Conservation (phyloP, 805 yeast genomes). For the Candida tibetensis region DNA sequence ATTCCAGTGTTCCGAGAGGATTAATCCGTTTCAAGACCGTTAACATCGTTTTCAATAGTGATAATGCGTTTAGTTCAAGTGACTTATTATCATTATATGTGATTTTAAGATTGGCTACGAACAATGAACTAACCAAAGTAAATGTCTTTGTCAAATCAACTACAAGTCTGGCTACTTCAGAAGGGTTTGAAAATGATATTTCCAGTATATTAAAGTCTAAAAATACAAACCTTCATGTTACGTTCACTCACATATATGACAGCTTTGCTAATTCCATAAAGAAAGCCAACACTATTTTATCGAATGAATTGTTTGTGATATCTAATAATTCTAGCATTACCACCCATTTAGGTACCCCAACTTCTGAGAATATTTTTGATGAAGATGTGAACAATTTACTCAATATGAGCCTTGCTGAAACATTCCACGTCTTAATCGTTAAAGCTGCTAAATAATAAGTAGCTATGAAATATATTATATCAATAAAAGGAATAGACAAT, state of each 20-base stretch:
- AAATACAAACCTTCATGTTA: conserved; percentile 11
- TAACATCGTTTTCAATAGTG: conserved; percentile 30
- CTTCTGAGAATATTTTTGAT: conserved; percentile 14
- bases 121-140: conserved; percentile 9
- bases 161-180: conserved; percentile 10
- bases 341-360: conserved; percentile 5
- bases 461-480: neutral
- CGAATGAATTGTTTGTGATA: conserved; percentile 22
- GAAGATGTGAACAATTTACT: conserved; percentile 21
- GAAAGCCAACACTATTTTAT: conserved; percentile 10
- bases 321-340: conserved; percentile 18
- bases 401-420: conserved; percentile 20
- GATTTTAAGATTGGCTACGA: conserved; percentile 19
- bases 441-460: conserved; percentile 9
- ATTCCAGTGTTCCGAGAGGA: conserved; percentile 7
- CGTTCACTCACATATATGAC: conserved; percentile 16
- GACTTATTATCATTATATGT: conserved; percentile 33
- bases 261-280: conserved; percentile 14
- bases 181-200: conserved; percentile 10
- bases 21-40: conserved; percentile 15
- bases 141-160: conserved; percentile 19
- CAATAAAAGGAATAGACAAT: neutral
- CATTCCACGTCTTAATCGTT: conserved; percentile 23
- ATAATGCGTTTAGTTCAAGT: conserved; percentile 30
- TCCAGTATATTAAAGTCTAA: conserved; percentile 5